phyloP scores from a whole-genome alignment of 805 yeast species.

The Yarrowia hollandica region DNA sequence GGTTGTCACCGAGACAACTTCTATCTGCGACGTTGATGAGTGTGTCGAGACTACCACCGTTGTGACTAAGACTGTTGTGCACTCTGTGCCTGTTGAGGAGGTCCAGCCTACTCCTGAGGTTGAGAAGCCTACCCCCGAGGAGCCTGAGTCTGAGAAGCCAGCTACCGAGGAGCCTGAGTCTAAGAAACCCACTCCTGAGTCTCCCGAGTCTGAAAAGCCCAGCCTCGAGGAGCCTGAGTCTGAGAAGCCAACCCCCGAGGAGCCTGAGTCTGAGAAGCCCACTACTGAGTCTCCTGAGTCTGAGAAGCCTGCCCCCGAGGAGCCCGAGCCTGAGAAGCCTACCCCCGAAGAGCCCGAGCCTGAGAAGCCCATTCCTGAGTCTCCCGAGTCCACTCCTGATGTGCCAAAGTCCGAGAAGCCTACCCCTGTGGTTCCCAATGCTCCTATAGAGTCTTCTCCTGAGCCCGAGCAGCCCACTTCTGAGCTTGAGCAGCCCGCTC shows the following conservation, averaged over 20 bases:
- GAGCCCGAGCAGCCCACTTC: not conserved
- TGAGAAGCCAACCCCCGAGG: not conserved
- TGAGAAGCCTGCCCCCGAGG: not conserved
- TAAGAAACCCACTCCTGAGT: not conserved
- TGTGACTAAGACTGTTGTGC: constrained; percentile 3
- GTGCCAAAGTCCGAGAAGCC: not conserved
- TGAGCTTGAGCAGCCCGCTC: not conserved
- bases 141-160: not conserved
- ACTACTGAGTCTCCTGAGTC: not conserved
- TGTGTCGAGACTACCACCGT: not conserved
- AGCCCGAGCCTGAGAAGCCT: not conserved
- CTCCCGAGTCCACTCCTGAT: not conserved
- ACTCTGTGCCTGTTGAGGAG: constrained; percentile 3
- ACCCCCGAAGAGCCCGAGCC: not conserved
- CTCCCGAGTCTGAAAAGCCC: not conserved
- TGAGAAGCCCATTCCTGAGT: not conserved
- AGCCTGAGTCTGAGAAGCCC: not conserved
- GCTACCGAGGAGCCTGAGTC: not conserved
- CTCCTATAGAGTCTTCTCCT: not conserved
- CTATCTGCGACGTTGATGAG: not conserved
- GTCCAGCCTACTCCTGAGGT: constrained; percentile 1
- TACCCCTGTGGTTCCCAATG: not conserved
- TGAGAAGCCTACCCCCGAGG: not conserved
- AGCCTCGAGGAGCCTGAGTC: not conserved
- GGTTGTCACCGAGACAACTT: not conserved